Percentiles rank a stretch among this genome's conserved stretches.
Evolutionary conservation across 352 stramenopile species (phyloP).

Genomic region (Globisporangium splendens): DNA sequence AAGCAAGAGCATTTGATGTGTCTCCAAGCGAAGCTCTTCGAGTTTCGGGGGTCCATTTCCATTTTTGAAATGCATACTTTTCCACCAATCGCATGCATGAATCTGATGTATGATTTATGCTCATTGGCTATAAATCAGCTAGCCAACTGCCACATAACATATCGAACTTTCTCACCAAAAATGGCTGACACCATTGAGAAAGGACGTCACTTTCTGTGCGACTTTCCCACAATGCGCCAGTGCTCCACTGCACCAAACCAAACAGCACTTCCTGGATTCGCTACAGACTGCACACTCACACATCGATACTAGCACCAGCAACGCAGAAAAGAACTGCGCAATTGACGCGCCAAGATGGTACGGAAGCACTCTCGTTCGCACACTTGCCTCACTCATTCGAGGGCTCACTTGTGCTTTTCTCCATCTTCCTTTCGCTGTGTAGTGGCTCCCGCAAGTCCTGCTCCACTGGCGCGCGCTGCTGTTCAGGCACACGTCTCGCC

Average conservation of each 20-base stretch:
- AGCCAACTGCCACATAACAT: no score
- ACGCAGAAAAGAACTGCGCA: no score
- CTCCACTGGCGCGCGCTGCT: constrained; percentile 10
- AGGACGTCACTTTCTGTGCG: background rate
- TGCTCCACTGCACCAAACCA: no score
- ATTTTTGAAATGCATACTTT: background rate
- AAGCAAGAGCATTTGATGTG: no score
- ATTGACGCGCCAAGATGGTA: constrained; percentile 13
- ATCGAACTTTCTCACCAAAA: no score
- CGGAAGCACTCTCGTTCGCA: background rate
- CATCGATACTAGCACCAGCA: background rate
- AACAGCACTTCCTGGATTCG: no score
- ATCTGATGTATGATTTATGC: no score
- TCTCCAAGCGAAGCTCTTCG: background rate
- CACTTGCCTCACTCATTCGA: background rate
- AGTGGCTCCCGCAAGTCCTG: constrained; percentile 9
- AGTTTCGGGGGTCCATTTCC: no score
- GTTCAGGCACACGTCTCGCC: background rate
- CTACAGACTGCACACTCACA: no score
- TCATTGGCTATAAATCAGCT: no score
- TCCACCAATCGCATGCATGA: background rate
- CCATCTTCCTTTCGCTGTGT: background rate
- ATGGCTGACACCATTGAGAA: constrained; percentile 1
- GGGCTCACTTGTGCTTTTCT: background rate
- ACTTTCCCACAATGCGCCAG: no score